phyloP scores from a whole-genome alignment of 164 flowering plant genomes.

The Vitis riparia region DNA sequence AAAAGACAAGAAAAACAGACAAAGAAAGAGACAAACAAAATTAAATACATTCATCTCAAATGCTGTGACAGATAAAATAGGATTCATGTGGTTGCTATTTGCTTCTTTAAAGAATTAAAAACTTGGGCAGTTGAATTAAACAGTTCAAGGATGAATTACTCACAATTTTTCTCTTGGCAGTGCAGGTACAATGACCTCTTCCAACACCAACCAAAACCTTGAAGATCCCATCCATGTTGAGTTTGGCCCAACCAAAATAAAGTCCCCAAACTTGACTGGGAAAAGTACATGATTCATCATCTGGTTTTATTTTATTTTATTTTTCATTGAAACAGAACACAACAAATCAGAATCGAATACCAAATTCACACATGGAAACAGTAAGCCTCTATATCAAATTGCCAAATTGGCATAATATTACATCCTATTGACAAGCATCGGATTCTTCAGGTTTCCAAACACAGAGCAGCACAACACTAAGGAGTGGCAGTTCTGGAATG shows the following conservation, averaged over 20 bases:
- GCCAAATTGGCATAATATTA: background rate
- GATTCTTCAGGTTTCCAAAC: background rate
- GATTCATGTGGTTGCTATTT: no score
- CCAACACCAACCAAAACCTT: slow-evolving; percentile 48
- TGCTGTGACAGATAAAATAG: no score
- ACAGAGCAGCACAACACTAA: background rate
- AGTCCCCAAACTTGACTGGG: slow-evolving; percentile 56
- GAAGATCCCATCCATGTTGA: slow-evolving; percentile 16
- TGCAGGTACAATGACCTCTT: slow-evolving; percentile 20
- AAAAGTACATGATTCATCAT: slow-evolving; percentile 27
- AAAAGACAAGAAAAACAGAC: no score
- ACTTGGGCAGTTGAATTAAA: no score
- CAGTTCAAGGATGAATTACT: slow-evolving; percentile 13
- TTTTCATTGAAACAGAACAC: background rate
- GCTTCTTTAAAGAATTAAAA: no score
- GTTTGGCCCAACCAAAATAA: slow-evolving; percentile 58
- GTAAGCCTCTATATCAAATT: background rate
- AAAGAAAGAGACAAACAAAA: background rate
- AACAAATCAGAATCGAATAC: background rate
- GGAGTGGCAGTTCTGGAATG: background rate
- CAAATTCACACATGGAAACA: background rate
- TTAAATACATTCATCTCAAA: no score
- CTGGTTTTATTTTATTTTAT: slow-evolving; percentile 12
- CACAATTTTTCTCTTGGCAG: slow-evolving; percentile 42
- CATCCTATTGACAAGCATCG: background rate